Conservation (phyloP, 192 early-diverging fungal genomes). For the Entomortierella lignicola region DNA sequence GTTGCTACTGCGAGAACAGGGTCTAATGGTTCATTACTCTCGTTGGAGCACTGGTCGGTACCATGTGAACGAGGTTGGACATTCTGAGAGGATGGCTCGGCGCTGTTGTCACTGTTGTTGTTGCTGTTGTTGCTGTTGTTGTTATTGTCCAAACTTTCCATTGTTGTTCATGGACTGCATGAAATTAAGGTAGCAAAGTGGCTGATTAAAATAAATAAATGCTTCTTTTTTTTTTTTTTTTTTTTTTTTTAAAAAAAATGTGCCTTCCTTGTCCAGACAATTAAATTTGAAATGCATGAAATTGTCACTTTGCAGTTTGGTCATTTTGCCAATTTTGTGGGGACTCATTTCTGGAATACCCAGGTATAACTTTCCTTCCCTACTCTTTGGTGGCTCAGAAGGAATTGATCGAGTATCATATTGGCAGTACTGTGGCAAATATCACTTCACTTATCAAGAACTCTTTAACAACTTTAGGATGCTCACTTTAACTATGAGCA, state of each 20-base stretch:
- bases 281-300: conserved; percentile 71
- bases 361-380: conserved; percentile 61
- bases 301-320: conserved; percentile 96
- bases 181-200: not conserved
- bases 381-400: too few relatives aligned
- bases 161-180: not conserved
- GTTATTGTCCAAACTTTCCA: not conserved
- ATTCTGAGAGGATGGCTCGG: not conserved
- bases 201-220: not conserved
- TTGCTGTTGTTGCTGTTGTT: not conserved
- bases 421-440: not conserved
- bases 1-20: conserved; percentile 5
- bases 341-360: conserved; percentile 94
- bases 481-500: conserved; percentile 60
- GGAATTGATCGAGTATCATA: too few relatives aligned
- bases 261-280: not conserved
- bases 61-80: not conserved
- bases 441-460: not conserved
- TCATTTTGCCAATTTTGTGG: conserved; percentile 85
- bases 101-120: not conserved
- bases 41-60: not conserved
- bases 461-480: conserved; percentile 47
- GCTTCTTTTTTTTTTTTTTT: not conserved
- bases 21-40: not conserved
- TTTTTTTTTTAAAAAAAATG: not conserved